These are phyloP conservation scores for Zymoseptoria brevis DNA, from an alignment of 2,329 filamentous ascomycete genomes.

Conservation along the genomic window DNA sequence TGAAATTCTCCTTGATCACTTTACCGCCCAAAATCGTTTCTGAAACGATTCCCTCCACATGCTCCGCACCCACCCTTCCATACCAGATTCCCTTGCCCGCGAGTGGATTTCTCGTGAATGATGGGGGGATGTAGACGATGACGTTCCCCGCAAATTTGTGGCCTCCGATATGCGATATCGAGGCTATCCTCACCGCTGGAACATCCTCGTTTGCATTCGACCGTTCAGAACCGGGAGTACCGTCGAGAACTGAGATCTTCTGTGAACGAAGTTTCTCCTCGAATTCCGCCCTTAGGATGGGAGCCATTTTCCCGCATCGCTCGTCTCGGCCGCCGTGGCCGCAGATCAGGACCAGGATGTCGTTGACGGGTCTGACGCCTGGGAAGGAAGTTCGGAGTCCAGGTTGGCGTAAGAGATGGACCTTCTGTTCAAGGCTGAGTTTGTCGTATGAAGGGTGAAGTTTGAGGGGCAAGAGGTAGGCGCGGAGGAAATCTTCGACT, in stretches of 20 bases:
- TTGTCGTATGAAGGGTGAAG: conserved; percentile 54
- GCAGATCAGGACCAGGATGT: conserved; percentile 76
- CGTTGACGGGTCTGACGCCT: conserved; percentile 54
- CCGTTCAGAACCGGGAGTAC: conserved; percentile 34
- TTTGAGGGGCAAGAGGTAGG: conserved; percentile 55
- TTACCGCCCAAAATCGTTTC: conserved; percentile 62
- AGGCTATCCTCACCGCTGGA: conserved; percentile 52
- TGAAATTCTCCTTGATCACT: conserved; percentile 62
- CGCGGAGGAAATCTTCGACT: conserved; percentile 51
- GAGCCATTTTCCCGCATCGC: conserved; percentile 74
- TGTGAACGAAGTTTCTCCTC: conserved; percentile 46
- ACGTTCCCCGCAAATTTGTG: conserved; percentile 84
- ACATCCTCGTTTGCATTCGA: conserved; percentile 21
- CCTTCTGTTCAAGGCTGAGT: conserved; percentile 48
- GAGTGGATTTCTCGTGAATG: conserved; percentile 44
- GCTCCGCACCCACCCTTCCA: conserved; percentile 63
- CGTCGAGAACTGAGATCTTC: conserved; percentile 42
- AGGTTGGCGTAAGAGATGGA: conserved; percentile 40
- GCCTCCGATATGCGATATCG: conserved; percentile 73
- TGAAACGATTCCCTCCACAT: conserved; percentile 67
- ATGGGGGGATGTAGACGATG: conserved; percentile 67
- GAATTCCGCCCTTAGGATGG: conserved; percentile 65
- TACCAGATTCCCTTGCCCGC: conserved; percentile 75
- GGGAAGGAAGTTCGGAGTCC: conserved; percentile 40
- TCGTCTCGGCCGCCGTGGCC: conserved; percentile 75